Evolutionary conservation across 192 early-diverging fungal genomes (phyloP).

Genomic region (Coemansia erecta): DNA sequence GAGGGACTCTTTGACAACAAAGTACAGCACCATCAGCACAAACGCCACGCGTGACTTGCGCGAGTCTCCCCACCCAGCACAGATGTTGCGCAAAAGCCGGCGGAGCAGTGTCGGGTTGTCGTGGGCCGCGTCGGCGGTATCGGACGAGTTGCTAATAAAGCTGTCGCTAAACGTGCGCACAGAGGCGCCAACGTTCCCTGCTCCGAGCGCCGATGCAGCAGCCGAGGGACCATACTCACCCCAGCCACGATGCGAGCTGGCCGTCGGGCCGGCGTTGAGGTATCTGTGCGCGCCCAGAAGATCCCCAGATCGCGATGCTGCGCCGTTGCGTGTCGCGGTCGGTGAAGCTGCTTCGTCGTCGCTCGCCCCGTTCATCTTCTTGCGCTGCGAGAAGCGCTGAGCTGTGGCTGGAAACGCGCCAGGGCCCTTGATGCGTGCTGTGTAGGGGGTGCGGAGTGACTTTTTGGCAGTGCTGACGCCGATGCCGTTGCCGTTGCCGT

Average conservation of each 20-base stretch:
- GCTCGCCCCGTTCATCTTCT: conserved; percentile 7
- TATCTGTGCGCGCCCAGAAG: conserved; percentile 38
- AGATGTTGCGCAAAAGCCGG: conserved; percentile 45
- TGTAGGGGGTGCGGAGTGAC: conserved; percentile 33
- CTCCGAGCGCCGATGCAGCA: conserved; percentile 19
- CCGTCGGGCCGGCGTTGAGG: conserved; percentile 18
- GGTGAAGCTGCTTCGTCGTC: conserved; percentile 29
- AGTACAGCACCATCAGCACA: conserved; percentile 49
- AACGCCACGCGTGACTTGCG: conserved; percentile 41
- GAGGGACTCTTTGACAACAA: conserved; percentile 44
- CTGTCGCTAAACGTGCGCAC: conserved; percentile 44
- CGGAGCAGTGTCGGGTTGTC: conserved; percentile 46
- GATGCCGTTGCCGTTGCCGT: background rate
- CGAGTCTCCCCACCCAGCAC: conserved; percentile 39
- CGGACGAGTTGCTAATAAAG: conserved; percentile 51
- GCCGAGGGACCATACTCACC: conserved; percentile 28
- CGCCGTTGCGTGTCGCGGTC: conserved; percentile 15
- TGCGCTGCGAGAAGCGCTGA: conserved; percentile 48
- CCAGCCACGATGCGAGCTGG: conserved; percentile 37
- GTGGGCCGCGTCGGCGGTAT: conserved; percentile 12
- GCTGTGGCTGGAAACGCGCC: conserved; percentile 52
- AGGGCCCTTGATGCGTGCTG: conserved; percentile 47
- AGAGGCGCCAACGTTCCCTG: conserved; percentile 1
- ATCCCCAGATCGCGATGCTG: conserved; percentile 22
- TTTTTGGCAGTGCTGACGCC: background rate